Conservation (phyloP, 1,284 basidiomycete species). For the Lentinula novae-zelandiae region DNA sequence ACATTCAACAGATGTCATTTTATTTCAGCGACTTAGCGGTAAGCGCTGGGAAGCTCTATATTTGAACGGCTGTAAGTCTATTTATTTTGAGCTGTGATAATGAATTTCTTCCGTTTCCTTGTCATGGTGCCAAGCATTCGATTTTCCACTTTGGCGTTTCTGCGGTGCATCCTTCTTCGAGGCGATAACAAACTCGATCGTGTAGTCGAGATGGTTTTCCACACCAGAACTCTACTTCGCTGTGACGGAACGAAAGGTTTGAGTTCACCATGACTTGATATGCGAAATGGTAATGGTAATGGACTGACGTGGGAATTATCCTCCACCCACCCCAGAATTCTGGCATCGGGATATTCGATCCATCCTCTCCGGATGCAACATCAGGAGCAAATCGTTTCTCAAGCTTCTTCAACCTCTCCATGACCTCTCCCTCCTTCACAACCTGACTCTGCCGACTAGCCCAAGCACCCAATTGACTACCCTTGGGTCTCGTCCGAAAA, state of each 20-base stretch:
- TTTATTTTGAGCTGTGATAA: no score
- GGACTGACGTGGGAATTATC: slow-evolving; percentile 80
- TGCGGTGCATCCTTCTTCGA: slow-evolving; percentile 22
- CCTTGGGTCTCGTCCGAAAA: slow-evolving; percentile 80
- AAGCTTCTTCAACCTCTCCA: slow-evolving; percentile 57
- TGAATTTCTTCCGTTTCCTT: no score
- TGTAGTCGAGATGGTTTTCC: slow-evolving; percentile 89
- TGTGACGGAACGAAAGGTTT: slow-evolving; percentile 19
- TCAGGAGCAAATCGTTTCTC: slow-evolving; percentile 49
- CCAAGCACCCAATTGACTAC: slow-evolving; percentile 88
- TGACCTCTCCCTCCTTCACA: slow-evolving; percentile 71
- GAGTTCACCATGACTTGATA: background rate
- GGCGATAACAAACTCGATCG: slow-evolving; percentile 82
- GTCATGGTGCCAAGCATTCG: slow-evolving; percentile 3
- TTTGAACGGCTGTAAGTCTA: no score
- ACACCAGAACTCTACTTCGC: slow-evolving; percentile 88
- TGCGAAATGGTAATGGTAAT: background rate
- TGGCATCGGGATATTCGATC: slow-evolving; percentile 69
- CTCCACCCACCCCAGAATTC: slow-evolving; percentile 98
- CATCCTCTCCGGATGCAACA: slow-evolving; percentile 22
- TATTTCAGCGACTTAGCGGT: no score
- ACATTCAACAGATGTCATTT: no score
- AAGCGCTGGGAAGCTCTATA: no score
- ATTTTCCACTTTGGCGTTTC: slow-evolving; percentile 9
- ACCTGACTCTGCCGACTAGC: slow-evolving; percentile 84